These are phyloP conservation scores for Hypocrella siamensis DNA, from an alignment of 2,329 filamentous ascomycete species.

Conservation along the genomic window DNA sequence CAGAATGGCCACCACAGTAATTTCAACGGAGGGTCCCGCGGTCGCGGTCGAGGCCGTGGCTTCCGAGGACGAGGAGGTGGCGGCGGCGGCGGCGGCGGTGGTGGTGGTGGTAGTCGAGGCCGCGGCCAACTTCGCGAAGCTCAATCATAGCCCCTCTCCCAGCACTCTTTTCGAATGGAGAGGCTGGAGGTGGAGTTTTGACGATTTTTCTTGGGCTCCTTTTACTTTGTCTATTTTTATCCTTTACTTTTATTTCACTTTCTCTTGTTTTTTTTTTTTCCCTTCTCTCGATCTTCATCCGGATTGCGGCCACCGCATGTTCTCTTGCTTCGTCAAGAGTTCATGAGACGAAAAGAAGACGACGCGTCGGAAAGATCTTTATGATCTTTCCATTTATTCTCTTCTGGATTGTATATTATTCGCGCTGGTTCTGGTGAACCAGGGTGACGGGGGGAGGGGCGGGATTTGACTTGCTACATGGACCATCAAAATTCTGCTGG, in stretches of 20 bases:
- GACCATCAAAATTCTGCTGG: background rate
- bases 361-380: too few species aligned
- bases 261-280: background rate
- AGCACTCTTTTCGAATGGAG: slow-evolving; percentile 7
- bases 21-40: slow-evolving; percentile 11
- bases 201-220: slow-evolving; percentile 3
- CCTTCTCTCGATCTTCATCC: background rate
- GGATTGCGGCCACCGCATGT: too few species aligned
- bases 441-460: background rate
- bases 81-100: slow-evolving; percentile 16
- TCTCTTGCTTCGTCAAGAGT: too few species aligned
- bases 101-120: slow-evolving; percentile 16
- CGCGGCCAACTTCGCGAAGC: slow-evolving; percentile 19
- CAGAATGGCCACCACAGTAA: slow-evolving; percentile 3
- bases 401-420: background rate
- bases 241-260: slow-evolving; percentile 5
- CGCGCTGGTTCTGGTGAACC: background rate
- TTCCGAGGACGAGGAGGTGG: slow-evolving; percentile 23
- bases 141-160: slow-evolving; percentile 16
- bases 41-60: slow-evolving; percentile 21
- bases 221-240: slow-evolving; percentile 6
- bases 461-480: background rate
- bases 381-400: background rate
- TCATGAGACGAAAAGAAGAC: too few species aligned
- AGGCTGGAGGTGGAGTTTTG: slow-evolving; percentile 8